Percentiles rank a stretch among this genome's conserved stretches.
Conservation (phyloP, 2,329 filamentous ascomycete genomes). For the Chaetoscypha palmicola region DNA sequence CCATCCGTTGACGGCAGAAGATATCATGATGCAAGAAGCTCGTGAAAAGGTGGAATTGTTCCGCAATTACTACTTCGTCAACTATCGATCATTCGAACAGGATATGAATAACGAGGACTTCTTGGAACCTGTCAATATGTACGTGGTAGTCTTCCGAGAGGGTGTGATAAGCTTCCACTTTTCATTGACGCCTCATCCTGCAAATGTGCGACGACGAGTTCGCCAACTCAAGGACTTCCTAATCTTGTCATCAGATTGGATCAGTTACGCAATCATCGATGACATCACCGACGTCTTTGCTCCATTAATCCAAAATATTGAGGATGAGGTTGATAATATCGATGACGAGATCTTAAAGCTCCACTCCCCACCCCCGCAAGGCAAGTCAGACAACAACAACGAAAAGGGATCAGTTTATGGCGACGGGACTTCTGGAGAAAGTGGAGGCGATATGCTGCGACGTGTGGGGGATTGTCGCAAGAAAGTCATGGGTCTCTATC, state of each 20-base stretch:
- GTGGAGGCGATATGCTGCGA: slow-evolving; percentile 75
- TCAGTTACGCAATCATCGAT: slow-evolving; percentile 95
- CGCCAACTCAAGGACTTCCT: slow-evolving; percentile 91
- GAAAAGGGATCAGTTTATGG: slow-evolving; percentile 42
- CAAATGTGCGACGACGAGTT: slow-evolving; percentile 89
- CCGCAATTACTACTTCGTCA: slow-evolving; percentile 96
- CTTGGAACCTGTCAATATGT: slow-evolving; percentile 94
- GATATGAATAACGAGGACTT: slow-evolving; percentile 84
- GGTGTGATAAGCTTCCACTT: slow-evolving; percentile 96
- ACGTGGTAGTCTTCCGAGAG: slow-evolving; percentile 92
- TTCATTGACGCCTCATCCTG: slow-evolving; percentile 89
- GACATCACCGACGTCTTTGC: slow-evolving; percentile 97
- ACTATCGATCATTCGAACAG: slow-evolving; percentile 96
- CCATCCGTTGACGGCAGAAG: slow-evolving; percentile 89
- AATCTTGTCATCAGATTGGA: slow-evolving; percentile 92
- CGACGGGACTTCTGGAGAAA: slow-evolving; percentile 34
- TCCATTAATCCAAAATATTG: slow-evolving; percentile 84
- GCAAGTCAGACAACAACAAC: slow-evolving; percentile 35
- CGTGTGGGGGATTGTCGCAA: slow-evolving; percentile 91
- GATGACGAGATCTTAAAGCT: slow-evolving; percentile 84
- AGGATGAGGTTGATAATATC: slow-evolving; percentile 95
- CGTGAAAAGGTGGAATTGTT: slow-evolving; percentile 98
- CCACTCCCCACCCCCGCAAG: slow-evolving; percentile 52
- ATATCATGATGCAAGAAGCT: slow-evolving; percentile 95
- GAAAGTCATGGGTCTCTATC: slow-evolving; percentile 93